Evolutionary conservation across 1,284 basidiomycete species (phyloP).

Genomic region (Coniferiporia sulphurascens): DNA sequence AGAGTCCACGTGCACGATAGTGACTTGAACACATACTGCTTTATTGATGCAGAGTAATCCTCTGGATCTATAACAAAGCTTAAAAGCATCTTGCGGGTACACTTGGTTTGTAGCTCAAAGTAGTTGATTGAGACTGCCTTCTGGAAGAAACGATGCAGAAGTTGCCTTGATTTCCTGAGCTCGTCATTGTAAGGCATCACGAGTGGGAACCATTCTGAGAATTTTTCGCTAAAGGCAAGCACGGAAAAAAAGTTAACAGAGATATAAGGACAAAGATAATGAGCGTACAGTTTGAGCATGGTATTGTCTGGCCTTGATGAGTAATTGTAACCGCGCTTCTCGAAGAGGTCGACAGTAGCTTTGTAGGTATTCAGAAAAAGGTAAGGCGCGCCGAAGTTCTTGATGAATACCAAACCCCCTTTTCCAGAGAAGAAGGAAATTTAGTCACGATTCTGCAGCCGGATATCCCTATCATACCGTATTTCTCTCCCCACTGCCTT

Average conservation of each 20-base stretch:
- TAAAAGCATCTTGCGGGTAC: background rate
- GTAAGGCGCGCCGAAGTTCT: constrained; percentile 20
- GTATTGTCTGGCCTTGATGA: constrained; percentile 21
- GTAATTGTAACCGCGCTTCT: constrained; percentile 22
- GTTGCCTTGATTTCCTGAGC: constrained; percentile 2
- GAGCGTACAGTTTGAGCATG: constrained; percentile 11
- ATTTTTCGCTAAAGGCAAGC: background rate
- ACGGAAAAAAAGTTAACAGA: too few species aligned
- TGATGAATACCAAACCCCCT: constrained; percentile 23
- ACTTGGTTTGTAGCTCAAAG: background rate
- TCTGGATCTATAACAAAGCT: background rate
- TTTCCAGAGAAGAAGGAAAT: background rate
- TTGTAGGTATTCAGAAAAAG: constrained; percentile 24
- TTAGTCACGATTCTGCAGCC: background rate
- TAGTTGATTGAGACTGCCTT: background rate
- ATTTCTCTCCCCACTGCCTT: constrained; percentile 19
- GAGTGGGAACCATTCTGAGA: background rate
- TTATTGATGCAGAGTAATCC: background rate
- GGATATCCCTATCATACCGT: constrained; percentile 11
- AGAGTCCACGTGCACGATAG: background rate
- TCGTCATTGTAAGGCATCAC: constrained; percentile 9
- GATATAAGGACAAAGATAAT: background rate
- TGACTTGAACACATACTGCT: background rate
- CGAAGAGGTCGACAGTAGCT: constrained; percentile 22
- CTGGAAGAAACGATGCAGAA: constrained; percentile 3